A percentile compares a stretch with the other conserved stretches of the same genome.
Evolutionary conservation across 2,329 filamentous ascomycete genomes (phyloP).

Genomic region (Endothia cerciana): DNA sequence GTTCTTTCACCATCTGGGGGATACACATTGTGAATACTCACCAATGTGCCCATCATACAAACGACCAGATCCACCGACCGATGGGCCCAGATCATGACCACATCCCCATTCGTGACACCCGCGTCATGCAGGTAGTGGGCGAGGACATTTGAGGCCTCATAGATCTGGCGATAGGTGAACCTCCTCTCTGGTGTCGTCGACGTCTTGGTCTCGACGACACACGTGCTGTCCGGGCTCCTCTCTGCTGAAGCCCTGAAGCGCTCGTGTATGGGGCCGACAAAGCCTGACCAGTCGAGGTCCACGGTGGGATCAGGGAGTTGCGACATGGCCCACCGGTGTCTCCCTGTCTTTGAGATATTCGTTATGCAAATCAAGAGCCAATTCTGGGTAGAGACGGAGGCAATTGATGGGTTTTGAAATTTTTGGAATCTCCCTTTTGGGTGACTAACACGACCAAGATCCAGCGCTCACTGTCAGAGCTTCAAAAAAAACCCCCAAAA

Average conservation of each 20-base stretch:
- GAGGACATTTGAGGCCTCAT: conserved; percentile 79
- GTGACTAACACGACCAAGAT: conserved; percentile 23
- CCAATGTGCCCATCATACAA: conserved; percentile 74
- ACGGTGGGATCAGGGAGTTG: conserved; percentile 65
- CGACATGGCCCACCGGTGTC: conserved; percentile 7
- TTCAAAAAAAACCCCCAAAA: too few relatives aligned
- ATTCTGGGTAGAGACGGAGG: conserved; percentile 5
- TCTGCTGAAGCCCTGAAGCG: conserved; percentile 70
- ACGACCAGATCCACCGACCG: conserved; percentile 69
- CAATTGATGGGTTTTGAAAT: conserved; percentile 19
- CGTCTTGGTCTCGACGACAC: conserved; percentile 54
- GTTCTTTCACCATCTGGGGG: background rate
- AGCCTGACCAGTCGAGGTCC: conserved; percentile 70
- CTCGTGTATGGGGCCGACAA: conserved; percentile 69
- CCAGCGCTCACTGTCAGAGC: conserved; percentile 12
- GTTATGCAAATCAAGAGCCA: background rate
- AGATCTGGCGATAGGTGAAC: conserved; percentile 86
- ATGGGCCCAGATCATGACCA: conserved; percentile 91
- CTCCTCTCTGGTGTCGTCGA: conserved; percentile 58
- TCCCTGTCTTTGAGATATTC: background rate
- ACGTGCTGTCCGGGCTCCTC: conserved; percentile 63
- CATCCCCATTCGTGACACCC: conserved; percentile 78
- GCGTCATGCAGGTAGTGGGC: conserved; percentile 77
- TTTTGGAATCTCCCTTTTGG: conserved; percentile 9
- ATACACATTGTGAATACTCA: conserved; percentile 1